These are phyloP conservation scores for Pyricularia sp. DNA, from an alignment of 2,329 filamentous ascomycete species.

Conservation along the genomic window DNA sequence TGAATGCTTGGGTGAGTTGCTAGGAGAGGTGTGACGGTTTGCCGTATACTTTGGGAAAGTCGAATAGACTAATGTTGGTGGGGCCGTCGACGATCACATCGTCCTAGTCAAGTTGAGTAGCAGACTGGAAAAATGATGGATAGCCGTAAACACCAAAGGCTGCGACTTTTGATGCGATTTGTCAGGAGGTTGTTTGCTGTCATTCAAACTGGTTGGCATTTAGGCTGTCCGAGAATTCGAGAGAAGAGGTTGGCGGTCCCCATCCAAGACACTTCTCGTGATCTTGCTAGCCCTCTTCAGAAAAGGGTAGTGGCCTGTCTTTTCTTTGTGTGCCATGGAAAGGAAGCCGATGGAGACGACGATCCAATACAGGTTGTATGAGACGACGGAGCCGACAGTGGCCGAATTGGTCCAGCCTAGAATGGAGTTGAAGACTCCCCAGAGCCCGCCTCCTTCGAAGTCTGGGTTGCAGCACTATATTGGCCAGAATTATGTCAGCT, in stretches of 20 bases:
- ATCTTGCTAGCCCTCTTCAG: not conserved
- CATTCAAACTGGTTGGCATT: not conserved
- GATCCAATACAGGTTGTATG: slow-evolving; percentile 85
- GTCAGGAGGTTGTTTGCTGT: not conserved
- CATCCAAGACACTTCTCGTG: not conserved
- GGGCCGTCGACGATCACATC: not conserved
- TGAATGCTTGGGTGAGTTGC: not conserved
- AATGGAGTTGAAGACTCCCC: slow-evolving; percentile 81
- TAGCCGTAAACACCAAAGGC: not conserved
- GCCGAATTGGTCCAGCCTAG: slow-evolving; percentile 85
- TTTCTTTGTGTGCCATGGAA: slow-evolving; percentile 58
- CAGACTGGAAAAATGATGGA: not conserved
- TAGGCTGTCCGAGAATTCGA: not conserved
- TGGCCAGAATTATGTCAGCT: not conserved
- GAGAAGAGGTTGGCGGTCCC: not conserved
- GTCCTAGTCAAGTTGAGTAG: not conserved
- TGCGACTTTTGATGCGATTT: no score
- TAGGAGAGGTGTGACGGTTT: no score
- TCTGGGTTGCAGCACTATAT: slow-evolving; percentile 60
- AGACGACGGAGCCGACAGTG: slow-evolving; percentile 77
- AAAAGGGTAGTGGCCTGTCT: slow-evolving; percentile 38
- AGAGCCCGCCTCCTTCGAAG: slow-evolving; percentile 59
- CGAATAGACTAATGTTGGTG: not conserved
- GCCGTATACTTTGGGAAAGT: not conserved
- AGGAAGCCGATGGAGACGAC: slow-evolving; percentile 37